Percentiles rank a stretch among this genome's conserved stretches.
Evolutionary conservation across 768 basidiomycete species (phyloP).

Genomic region (Leccinellum albellum): DNA sequence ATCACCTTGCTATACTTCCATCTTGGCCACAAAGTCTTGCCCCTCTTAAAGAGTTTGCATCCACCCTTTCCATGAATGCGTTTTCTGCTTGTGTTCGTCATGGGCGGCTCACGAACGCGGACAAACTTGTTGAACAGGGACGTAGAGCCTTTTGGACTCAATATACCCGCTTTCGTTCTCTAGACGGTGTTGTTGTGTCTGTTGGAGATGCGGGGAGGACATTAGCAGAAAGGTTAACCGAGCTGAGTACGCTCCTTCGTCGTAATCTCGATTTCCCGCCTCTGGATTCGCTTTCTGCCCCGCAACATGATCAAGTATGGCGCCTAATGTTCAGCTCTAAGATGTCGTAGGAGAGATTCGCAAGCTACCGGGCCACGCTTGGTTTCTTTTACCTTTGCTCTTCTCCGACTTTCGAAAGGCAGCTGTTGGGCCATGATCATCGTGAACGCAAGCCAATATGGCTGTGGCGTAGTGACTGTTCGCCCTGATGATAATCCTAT

Average conservation of each 20-base stretch:
- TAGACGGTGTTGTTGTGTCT: not conserved
- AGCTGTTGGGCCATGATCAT: conserved; percentile 25
- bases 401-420: conserved; percentile 12
- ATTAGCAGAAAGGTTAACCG: not conserved
- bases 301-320: conserved; percentile 1
- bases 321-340: not conserved
- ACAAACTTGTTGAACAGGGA: conserved; percentile 32
- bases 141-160: conserved; percentile 19
- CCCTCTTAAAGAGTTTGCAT: not conserved
- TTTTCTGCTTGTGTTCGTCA: conserved; percentile 12
- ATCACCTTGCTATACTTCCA: conserved; percentile 1
- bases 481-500: not conserved
- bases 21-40: not conserved
- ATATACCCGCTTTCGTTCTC: conserved; percentile 9
- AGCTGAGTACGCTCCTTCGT: conserved; percentile 1
- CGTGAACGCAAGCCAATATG: conserved; percentile 25
- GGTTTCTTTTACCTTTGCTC: conserved; percentile 23
- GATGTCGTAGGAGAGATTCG: conserved; percentile 15
- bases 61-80: conserved; percentile 5
- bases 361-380: conserved; percentile 15
- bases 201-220: not conserved
- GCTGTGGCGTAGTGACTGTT: conserved; percentile 35
- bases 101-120: conserved; percentile 9
- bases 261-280: conserved; percentile 1
- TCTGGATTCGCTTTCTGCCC: not conserved